Evolutionary conservation across 805 yeast genomes (phyloP).

Genomic region (Yamadazyma sp.): DNA sequence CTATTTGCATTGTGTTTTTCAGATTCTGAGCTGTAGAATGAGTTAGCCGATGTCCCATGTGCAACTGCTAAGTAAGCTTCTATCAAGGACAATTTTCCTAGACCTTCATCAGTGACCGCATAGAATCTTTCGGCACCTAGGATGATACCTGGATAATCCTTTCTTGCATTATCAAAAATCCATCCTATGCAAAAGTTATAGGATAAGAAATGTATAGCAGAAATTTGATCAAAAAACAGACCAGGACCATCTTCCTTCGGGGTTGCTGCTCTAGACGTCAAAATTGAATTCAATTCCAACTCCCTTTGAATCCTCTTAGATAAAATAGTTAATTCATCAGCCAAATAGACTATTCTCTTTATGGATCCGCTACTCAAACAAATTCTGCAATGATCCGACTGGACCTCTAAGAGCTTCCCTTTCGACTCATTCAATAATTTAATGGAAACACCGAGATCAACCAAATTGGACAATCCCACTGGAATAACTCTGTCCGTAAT

Average conservation of each 20-base stretch:
- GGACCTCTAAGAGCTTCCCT: constrained; percentile 51
- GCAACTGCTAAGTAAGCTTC: constrained; percentile 75
- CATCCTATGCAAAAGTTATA: constrained; percentile 76
- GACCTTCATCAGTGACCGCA: constrained; percentile 55
- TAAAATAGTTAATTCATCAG: constrained; percentile 21
- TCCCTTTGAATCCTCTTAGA: constrained; percentile 4
- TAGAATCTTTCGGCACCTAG: constrained; percentile 74
- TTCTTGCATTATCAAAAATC: constrained; percentile 53
- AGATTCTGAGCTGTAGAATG: constrained; percentile 45
- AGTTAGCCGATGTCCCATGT: constrained; percentile 50
- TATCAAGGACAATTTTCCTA: constrained; percentile 66
- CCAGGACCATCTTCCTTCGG: not conserved
- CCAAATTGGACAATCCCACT: constrained; percentile 37
- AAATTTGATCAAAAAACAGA: constrained; percentile 18
- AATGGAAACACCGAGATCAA: constrained; percentile 45
- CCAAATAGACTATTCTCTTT: constrained; percentile 33
- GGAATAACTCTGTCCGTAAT: constrained; percentile 38
- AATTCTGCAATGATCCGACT: constrained; percentile 56
- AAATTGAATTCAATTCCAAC: not conserved
- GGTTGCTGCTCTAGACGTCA: not conserved
- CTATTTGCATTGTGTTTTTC: constrained; percentile 52
- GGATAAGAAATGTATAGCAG: constrained; percentile 56
- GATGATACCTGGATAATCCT: constrained; percentile 66
- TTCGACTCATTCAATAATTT: constrained; percentile 36
- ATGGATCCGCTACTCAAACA: constrained; percentile 54